These are phyloP conservation scores for Porphyrellus cyaneotinctus DNA, from an alignment of 768 basidiomycete species.

Conservation along the genomic window DNA sequence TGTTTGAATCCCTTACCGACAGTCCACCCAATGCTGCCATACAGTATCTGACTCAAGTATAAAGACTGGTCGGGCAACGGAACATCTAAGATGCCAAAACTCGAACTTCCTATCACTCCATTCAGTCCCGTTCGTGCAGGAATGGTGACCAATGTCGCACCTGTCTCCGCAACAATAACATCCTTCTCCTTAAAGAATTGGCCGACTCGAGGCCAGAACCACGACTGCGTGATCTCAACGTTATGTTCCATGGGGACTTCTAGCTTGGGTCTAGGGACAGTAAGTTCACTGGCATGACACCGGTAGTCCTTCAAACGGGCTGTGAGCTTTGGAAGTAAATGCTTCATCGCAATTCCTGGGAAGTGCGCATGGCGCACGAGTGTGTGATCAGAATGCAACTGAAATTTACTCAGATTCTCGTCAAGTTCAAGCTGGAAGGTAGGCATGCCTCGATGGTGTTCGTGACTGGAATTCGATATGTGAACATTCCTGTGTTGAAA, in stretches of 20 bases:
- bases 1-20: conserved; percentile 46
- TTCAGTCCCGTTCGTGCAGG: background rate
- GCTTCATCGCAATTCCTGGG: conserved; percentile 69
- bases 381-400: conserved; percentile 77
- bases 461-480: conserved; percentile 59
- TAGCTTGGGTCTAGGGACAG: conserved; percentile 41
- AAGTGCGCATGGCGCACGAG: conserved; percentile 62
- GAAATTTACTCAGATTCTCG: conserved; percentile 1
- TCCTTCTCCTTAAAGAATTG: conserved; percentile 69
- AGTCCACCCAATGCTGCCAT: conserved; percentile 92
- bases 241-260: conserved; percentile 48
- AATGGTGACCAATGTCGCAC: conserved; percentile 28
- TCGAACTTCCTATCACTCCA: conserved; percentile 54
- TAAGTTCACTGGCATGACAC: conserved; percentile 37
- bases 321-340: conserved; percentile 68
- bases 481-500: conserved; percentile 88
- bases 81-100: conserved; percentile 81
- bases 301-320: conserved; percentile 45
- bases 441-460: conserved; percentile 58
- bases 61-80: conserved; percentile 67
- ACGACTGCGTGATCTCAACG: conserved; percentile 65
- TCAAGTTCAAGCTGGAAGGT: background rate
- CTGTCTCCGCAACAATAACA: conserved; percentile 86
- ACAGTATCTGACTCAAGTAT: conserved; percentile 75
- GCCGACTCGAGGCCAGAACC: conserved; percentile 79